phyloP scores from a whole-genome alignment of 2,329 filamentous ascomycete species.

The Falciphora oryzae region DNA sequence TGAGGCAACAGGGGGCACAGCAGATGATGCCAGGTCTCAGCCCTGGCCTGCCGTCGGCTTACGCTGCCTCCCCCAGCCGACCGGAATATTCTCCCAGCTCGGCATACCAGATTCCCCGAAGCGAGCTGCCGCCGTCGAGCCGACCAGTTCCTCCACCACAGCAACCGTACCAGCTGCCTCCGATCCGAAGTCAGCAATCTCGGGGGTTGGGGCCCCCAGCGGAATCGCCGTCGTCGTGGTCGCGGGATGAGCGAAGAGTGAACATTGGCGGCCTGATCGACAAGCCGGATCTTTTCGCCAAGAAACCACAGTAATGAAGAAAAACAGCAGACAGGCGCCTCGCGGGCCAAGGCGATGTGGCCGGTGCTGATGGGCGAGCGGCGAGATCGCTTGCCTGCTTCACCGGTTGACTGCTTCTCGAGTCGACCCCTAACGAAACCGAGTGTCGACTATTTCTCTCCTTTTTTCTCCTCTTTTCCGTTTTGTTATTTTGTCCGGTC shows the following conservation, averaged over 20 bases:
- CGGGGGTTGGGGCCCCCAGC: constrained; percentile 15
- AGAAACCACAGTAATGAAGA: constrained; percentile 1
- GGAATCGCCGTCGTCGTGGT: constrained; percentile 11
- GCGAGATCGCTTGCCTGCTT: background rate
- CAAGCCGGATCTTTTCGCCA: constrained; percentile 36
- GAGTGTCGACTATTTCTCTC: background rate
- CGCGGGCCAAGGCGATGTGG: background rate
- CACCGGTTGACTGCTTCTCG: background rate
- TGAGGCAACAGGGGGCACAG: constrained; percentile 22
- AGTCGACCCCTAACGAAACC: background rate
- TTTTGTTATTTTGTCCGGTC: background rate
- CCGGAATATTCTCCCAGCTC: constrained; percentile 38
- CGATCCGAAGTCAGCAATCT: constrained; percentile 36
- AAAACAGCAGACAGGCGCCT: background rate
- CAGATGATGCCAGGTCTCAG: constrained; percentile 33
- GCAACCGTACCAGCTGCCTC: constrained; percentile 40
- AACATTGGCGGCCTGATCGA: constrained; percentile 59
- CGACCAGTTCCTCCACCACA: constrained; percentile 24
- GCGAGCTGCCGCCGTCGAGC: constrained; percentile 36
- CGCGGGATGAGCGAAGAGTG: constrained; percentile 48
- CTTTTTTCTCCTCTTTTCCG: background rate
- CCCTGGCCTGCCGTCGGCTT: constrained; percentile 37
- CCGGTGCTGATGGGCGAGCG: background rate
- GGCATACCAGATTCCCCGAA: constrained; percentile 49
- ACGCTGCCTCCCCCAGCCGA: constrained; percentile 38